Percentiles rank a stretch among this genome's conserved stretches.
Evolutionary conservation across 306 rosid species (phyloP).

Genomic region (Abrus pulchellus): DNA sequence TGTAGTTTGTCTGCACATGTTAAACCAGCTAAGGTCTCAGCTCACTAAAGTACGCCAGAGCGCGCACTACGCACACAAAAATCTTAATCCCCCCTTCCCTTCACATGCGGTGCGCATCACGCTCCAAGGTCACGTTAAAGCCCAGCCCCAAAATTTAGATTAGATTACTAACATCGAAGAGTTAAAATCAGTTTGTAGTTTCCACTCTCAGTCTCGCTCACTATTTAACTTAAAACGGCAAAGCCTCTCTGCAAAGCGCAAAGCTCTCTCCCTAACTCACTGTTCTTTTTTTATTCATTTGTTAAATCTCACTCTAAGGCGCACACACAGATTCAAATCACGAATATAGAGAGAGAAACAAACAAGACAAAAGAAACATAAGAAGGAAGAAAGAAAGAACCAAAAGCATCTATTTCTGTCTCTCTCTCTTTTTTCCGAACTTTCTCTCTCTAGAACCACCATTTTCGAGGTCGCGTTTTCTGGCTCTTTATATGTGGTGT

Average conservation of each 20-base stretch:
- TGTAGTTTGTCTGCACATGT: conserved; percentile 9
- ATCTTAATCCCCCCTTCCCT: not conserved
- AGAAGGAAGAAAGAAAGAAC: conserved; percentile 39
- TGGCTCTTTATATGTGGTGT: conserved; percentile 11
- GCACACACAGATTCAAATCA: conserved; percentile 58
- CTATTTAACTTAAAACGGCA: conserved; percentile 8
- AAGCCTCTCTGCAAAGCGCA: conserved; percentile 34
- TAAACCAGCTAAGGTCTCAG: not conserved
- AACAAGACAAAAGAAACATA: conserved; percentile 40
- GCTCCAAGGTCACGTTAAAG: conserved; percentile 13
- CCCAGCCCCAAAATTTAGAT: not conserved
- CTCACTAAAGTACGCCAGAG: not conserved
- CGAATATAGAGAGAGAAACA: conserved; percentile 62
- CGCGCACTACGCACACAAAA: conserved; percentile 34
- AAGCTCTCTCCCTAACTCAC: conserved; percentile 14
- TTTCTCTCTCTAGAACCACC: conserved; percentile 49
- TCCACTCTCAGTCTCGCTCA: conserved; percentile 3
- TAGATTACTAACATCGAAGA: not conserved
- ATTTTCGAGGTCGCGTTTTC: conserved; percentile 40
- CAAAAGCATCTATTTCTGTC: conserved; percentile 44
- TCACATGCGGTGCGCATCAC: conserved; percentile 34
- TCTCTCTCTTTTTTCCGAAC: not conserved
- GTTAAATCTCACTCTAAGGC: conserved; percentile 45
- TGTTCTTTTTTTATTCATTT: conserved; percentile 20
- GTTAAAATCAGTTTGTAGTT: conserved; percentile 13